Percentiles rank a stretch among this genome's conserved stretches.
Conservation (phyloP, 768 basidiomycete genomes). For the Sarcomyxa edulis region DNA sequence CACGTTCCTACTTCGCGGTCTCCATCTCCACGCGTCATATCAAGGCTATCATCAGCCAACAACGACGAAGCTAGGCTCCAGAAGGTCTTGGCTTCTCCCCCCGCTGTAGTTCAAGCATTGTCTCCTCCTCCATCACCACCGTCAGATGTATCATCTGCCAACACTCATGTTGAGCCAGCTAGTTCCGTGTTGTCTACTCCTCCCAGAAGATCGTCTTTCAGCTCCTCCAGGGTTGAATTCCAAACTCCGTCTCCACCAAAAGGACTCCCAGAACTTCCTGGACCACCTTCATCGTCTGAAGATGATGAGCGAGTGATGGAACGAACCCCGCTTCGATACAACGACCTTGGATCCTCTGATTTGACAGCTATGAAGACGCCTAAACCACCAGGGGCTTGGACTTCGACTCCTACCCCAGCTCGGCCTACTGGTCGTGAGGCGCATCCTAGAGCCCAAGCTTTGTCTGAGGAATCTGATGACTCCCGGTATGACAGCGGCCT, state of each 20-base stretch:
- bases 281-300: conserved; percentile 54
- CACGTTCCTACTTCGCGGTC: conserved; percentile 9
- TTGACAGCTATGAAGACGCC: conserved; percentile 35
- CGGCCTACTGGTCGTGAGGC: conserved; percentile 4
- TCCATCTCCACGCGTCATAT: conserved; percentile 3
- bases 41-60: neutral
- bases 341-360: conserved; percentile 17
- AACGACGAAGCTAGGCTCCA: conserved; percentile 13
- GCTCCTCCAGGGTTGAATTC: conserved; percentile 41
- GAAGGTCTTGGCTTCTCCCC: conserved; percentile 1
- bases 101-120: conserved; percentile 6
- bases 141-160: conserved; percentile 7
- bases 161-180: conserved; percentile 1
- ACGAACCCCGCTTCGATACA: conserved; percentile 11
- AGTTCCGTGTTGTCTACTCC: conserved; percentile 35
- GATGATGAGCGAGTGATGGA: conserved; percentile 28
- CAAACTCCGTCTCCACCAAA: conserved; percentile 60
- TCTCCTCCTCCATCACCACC: conserved; percentile 28
- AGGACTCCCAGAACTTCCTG: conserved; percentile 62
- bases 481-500: conserved; percentile 27
- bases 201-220: conserved; percentile 36
- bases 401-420: conserved; percentile 19
- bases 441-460: conserved; percentile 10
- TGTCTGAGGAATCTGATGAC: conserved; percentile 16
- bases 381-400: conserved; percentile 38